These are phyloP conservation scores for Sonneratia alba DNA, from an alignment of 345 rosid genomes.

Conservation along the genomic window DNA sequence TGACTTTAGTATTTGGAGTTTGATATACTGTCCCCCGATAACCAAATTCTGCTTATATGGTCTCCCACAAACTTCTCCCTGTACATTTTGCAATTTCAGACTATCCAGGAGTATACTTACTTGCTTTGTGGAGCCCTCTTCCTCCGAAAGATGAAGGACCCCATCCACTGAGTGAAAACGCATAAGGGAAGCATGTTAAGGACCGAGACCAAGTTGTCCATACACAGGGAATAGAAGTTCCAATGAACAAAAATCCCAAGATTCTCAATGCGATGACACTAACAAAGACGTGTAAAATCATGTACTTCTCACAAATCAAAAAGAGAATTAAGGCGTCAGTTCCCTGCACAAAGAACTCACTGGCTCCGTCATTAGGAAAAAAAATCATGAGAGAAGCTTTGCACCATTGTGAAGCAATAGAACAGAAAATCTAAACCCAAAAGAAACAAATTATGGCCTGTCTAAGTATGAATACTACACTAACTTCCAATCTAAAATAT, in stretches of 20 bases:
- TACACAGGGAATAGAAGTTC: background rate
- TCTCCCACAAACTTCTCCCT: no score
- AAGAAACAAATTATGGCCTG: background rate
- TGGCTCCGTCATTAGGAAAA: background rate
- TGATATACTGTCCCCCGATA: background rate
- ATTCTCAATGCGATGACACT: background rate
- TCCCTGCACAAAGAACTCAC: background rate
- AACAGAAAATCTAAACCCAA: background rate
- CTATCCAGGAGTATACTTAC: conserved; percentile 39
- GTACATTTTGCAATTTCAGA: background rate
- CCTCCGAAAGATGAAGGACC: conserved; percentile 70
- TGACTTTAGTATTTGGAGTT: no score
- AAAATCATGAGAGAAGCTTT: background rate
- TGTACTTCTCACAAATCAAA: background rate
- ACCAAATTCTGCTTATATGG: background rate
- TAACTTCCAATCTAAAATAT: background rate
- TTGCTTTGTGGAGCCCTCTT: conserved; percentile 69
- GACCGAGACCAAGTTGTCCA: background rate
- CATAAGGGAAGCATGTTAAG: conserved; percentile 5
- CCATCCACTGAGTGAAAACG: conserved; percentile 56
- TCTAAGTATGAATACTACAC: no score
- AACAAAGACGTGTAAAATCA: background rate
- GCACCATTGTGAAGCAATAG: background rate
- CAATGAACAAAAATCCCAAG: background rate
- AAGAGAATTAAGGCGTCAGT: background rate